Evolutionary conservation across 139 green algal species (phyloP), one percentile per base, ranked within the genome.

Genomic region (Asterochloris erici): DNA sequence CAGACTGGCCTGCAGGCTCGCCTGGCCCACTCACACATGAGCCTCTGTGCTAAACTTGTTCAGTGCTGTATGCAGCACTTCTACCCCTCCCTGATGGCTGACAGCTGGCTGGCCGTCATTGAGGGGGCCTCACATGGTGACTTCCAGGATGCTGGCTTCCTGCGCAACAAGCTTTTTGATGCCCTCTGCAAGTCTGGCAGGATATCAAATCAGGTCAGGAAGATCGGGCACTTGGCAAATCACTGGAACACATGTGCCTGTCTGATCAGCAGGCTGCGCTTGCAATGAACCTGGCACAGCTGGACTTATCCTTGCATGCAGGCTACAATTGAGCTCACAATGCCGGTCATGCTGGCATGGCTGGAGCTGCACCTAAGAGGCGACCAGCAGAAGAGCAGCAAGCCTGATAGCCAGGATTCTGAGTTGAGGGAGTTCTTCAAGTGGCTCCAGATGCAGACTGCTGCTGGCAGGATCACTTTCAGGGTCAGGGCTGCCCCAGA

Each of bases 151-250:
- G 87, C 75, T 14, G 85, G 84, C 16, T 83, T 68, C 26, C 16
- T 90, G 11, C 68, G 85, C 21, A 90, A 93, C 77, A 74, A 27
- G 13, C 68, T 79, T 0, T 83, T 90, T 28, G 89, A 90, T 77
- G 63, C 69, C 27, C 77, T 91, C 16, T 91, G 87, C 78, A 75
- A 85, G 11, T 68, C 61, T 23, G 82, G 87, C 13, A 12, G 38
- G n/a, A 75, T 60, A 17, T 84, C 73, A 63, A 29, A 66, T 54
- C 27, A 81, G 62, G 81, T 80, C 14, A 15, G 66, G 38, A 54
- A 54, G 38, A 6, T 54, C 38, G 38, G 38, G 38, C 38, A 54
- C 38, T 54, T 54, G 38, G 38, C 38, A 54, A 6, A 54, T 54
- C 38, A 54, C 38, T 54, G 38, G 38, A 54, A 54, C 38, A 54